Base-by-base conservation (phyloP, 2,329 filamentous ascomycete species). In the Fonsecaea pedrosoi region DNA sequence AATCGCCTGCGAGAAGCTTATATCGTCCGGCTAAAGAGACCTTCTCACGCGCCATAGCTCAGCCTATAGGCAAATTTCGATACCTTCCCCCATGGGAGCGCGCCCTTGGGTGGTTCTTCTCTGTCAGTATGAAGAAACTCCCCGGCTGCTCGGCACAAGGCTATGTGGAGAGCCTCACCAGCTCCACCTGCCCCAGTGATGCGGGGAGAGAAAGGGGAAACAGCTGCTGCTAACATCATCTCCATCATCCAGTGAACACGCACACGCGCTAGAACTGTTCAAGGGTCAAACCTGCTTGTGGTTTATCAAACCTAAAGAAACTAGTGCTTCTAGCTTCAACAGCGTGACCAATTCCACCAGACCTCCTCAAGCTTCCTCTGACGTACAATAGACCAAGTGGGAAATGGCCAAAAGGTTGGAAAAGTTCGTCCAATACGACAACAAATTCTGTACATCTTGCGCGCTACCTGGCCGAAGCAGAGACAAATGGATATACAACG, bases 111-210 rank as follows among this genome's bases (percentile, higher is more conserved):
- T 40, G 12, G 38, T 40, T 21, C n/a, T n/a, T 18, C 13, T 5
- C 5, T 2, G 40, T n/a, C 45, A 25, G 18, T 21, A 50, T 50
- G 7, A 21, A 50, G 18, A 21, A 30, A 50, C 25, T 8, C 18
- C 18, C 45, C 45, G 45, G 45, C 45, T 50, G 30, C 45, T 50
- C 45, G 45, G 45, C 45, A 21, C 45, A n/a, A 50, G 45, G 45
- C 45, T 25, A 2, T 50, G 45, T 9, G 45, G 45, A 50, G 45
- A 50, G 25, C 25, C 25, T 25, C 2, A 25, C 25, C 25, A 25
- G 25, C 25, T 25, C 25, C 25, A 25, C 25, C 45, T 10, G 4
- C 38, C 21, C 45, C 45, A 50, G 18, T 9, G 25, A 50, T 25
- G 45, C 45, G 45, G 45, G 18, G 45, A 25, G 25, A 25, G 25